Evolutionary conservation across 2,329 filamentous ascomycete species (phyloP), one percentile per base, ranked within the genome.

Genomic region (Fusarium sp.): DNA sequence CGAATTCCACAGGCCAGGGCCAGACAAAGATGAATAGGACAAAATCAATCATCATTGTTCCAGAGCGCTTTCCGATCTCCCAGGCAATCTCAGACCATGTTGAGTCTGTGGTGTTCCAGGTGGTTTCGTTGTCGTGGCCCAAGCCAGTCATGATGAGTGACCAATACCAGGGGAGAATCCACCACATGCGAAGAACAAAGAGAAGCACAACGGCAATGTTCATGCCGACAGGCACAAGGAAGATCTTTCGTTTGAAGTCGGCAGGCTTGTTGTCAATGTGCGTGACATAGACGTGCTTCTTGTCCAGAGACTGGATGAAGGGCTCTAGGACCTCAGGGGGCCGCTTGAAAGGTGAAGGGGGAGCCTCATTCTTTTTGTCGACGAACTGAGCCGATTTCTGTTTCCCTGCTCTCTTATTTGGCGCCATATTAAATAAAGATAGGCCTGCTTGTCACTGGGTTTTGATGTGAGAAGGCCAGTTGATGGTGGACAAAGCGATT

Each of bases 191-290:
- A 84, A 90, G 90, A 64, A 86, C 74, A 74, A 97, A 89, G 35
- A 93, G 81, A 4, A 85, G 76, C 12, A 86, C 83, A 62, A 98
- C 90, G 73, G 84, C 81, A 37, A 92, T 62, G 81, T 98, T 98
- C 82, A 97, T 89, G 20, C 90, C 80, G 20, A 94, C 86, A 18
- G 95, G 94, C 2, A 97, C 90, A 50, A 90, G 76, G 81, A 97
- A 98, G 76, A 97, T 92, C 77, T 93, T 92, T 79, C 89, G 89
- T 83, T 98, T 98, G 82, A 95, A 89, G 32, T 86, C 85, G 23
- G 82, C 81, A 0, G 91, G 90, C 68, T 92, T 90, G 66, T 82
- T 83, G 85, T 98, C 95, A 81, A 97, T 85, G 83, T 97, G 94
- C 33, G 92, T 87, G 76, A 98, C 88, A 86, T 98, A 97, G 78